Evolutionary conservation across 805 yeast genomes (phyloP), one percentile per base, ranked within the genome.

Genomic region (Hanseniaspora jakobsenii): DNA sequence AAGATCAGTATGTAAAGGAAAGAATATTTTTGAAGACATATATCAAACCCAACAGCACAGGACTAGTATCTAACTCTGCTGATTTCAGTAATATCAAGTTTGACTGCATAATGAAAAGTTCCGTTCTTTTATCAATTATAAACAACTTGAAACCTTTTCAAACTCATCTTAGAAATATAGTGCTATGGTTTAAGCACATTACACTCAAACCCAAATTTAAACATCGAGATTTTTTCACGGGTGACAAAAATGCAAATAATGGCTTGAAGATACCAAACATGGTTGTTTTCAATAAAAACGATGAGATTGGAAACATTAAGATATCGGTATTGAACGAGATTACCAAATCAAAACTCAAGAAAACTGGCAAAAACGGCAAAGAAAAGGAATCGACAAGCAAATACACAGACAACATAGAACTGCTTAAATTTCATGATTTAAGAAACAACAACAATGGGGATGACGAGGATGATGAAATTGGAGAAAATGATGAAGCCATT

Each of bases 301-400:
- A 42, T 35, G 46, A 42, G 19, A 42, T 42, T 17, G 46, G 46
- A 28, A 42, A 42, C 19, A 42, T 42, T 5, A 42, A 42, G 17
- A 35, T 42, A 22, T 42, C 46, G 4, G 35, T 42, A 6, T 16
- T 42, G 4, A 42, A 42, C 24, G 46, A 42, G 14, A 16, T 42
- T 9, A 42, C 34, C 16, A 31, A 37, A 28, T 28, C 12, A 18
- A 35, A 18, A 13, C 29, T 42, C 8, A 32, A 19, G 10, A 42
- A 35, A 22, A n/a, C 24, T 3, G 35, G 35, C 22, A 42, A 35
- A n/a, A 42, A 36, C 21, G 24, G 19, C 7, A 35, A 34, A 9
- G 18, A 30, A 10, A 26, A 35, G 9, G 37, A 22, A 26, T 37
- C 32, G n/a, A 12, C 24, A 9, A 23, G 28, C 19, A 36, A 22